Base-by-base conservation (phyloP, 148 eudicot species). In the Simmondsia chinensis region DNA sequence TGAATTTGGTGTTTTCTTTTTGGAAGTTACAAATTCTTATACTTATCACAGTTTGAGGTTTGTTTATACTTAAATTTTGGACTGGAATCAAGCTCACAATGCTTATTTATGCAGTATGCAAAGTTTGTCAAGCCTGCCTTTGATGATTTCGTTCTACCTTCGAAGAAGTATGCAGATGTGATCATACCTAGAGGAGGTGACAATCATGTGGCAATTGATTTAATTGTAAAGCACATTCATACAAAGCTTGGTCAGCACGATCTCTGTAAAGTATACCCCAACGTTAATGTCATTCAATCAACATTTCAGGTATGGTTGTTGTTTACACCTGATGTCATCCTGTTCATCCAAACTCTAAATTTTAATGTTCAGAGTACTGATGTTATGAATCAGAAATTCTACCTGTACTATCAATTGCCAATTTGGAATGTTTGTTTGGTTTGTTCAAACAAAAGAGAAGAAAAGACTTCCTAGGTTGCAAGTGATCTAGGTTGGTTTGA, bases 101-200 rank as follows among this genome's bases (percentile, higher is more conserved):
- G 7, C 10, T 10, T 9, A 20, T 16, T 44, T 50, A 17, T 80
- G 74, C 87, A 88, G 97, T 88, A 88, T 64, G 97, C 94, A 12
- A 88, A 83, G 63, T 88, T 88, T 75, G 97, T 88, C 48, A 88
- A 88, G 70, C 97, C 97, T 66, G 89, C 97, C 47, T 88, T 88
- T 63, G 97, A 88, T 59, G 97, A 88, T 57, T 88, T 88, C 55
- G 81, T 88, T 54, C 79, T 77, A 25, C 97, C 97, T 25, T 83
- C 97, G 43, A 88, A 88, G 77, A 88, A 88, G 59, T 88, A 75
- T 61, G 97, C 97, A 15, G 97, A 88, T 73, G 94, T 87, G 46
- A 87, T 87, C 62, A 87, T 87, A 53, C 96, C 96, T 17, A 77
- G 94, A 39, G 96, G 96, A 49, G 96, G 94, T 63, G 96, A 87